Evolutionary conservation across 169 alveolate genomes (phyloP).

Genomic region (Plasmodium ovale): DNA sequence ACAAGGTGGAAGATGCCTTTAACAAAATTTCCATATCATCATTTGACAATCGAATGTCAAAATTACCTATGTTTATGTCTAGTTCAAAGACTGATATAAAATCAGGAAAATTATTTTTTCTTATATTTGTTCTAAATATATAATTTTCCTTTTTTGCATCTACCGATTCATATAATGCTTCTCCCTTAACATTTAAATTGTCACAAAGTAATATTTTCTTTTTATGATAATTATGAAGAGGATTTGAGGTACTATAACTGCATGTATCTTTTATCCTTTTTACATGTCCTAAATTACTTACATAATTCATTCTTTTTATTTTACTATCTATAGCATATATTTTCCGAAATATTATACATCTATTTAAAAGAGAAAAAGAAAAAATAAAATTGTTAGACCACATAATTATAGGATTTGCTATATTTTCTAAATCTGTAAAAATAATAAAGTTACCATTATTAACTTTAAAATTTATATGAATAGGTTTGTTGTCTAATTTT

Average conservation of each 20-base stretch:
- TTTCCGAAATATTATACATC: conserved; percentile 64
- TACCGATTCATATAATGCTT: conserved; percentile 71
- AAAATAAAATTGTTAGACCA: conserved; percentile 76
- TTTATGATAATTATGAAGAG: conserved; percentile 58
- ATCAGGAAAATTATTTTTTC: conserved; percentile 11
- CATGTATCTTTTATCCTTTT: not conserved
- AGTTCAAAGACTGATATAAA: conserved; percentile 65
- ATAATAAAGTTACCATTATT: conserved; percentile 73
- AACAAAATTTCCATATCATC: conserved; percentile 73
- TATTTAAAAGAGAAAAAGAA: conserved; percentile 51
- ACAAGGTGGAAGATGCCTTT: conserved; percentile 65
- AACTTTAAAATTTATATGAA: conserved; percentile 68
- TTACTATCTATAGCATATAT: conserved; percentile 75
- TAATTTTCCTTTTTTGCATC: conserved; percentile 56
- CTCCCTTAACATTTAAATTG: conserved; percentile 73
- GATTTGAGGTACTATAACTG: conserved; percentile 33
- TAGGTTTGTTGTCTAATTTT: conserved; percentile 70
- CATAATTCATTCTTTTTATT: conserved; percentile 72
- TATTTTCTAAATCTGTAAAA: conserved; percentile 62
- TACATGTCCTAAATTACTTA: not conserved
- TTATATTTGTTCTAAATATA: conserved; percentile 17
- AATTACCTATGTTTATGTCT: conserved; percentile 64
- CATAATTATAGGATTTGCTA: conserved; percentile 59
- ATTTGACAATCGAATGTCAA: conserved; percentile 72
- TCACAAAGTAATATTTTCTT: conserved; percentile 65